Evolutionary conservation across 2,329 filamentous ascomycete species (phyloP).

Genomic region (Alternaria conjuncta): DNA sequence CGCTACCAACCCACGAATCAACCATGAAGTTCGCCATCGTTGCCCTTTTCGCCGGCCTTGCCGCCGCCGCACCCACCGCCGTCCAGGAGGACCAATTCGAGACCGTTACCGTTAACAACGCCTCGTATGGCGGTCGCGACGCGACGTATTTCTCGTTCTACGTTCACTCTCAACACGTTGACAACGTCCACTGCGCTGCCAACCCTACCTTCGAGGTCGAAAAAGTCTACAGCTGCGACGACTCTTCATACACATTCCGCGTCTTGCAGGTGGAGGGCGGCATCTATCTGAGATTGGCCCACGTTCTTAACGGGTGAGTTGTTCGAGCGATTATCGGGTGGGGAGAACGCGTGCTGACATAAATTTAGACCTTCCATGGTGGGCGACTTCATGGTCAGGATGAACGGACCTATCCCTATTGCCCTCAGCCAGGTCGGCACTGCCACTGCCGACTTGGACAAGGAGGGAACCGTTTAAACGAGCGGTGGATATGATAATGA

Average conservation of each 20-base stretch:
- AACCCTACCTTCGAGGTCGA: background rate
- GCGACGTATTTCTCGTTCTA: background rate
- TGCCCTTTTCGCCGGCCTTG: conserved; percentile 2
- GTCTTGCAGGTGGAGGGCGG: background rate
- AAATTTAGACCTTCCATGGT: background rate
- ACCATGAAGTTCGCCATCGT: background rate
- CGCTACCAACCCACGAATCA: background rate
- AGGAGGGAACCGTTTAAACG: background rate
- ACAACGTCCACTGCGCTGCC: background rate
- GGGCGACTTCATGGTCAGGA: background rate
- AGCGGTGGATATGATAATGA: background rate
- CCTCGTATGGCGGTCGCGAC: background rate
- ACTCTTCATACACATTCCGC: background rate
- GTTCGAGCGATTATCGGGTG: background rate
- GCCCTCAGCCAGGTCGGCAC: background rate
- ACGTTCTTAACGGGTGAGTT: background rate
- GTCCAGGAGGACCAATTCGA: background rate
- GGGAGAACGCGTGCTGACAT: background rate
- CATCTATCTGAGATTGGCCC: background rate
- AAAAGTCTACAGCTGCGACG: background rate
- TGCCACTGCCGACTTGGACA: background rate
- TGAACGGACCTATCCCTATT: conserved; percentile 3
- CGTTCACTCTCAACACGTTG: background rate
- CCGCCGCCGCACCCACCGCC: background rate
- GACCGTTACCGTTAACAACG: background rate